A percentile compares a stretch with the other conserved stretches of the same genome.
Evolutionary conservation across 306 rosid genomes (phyloP).

Genomic region (Glycine soja): DNA sequence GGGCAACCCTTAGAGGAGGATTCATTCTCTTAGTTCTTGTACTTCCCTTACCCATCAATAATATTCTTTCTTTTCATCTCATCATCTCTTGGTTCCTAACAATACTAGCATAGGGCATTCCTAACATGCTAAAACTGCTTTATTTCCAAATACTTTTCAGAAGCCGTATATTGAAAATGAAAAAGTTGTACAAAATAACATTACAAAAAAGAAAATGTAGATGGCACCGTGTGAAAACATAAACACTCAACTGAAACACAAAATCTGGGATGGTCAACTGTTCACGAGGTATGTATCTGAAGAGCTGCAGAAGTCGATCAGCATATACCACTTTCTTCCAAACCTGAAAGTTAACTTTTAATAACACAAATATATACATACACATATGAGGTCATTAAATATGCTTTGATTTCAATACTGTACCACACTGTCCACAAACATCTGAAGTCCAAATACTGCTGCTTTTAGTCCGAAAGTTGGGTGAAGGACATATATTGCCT

Average conservation of each 20-base stretch:
- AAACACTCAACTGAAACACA: constrained; percentile 83
- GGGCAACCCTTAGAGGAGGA: too few species aligned
- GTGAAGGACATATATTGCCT: constrained; percentile 92
- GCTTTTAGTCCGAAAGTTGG: constrained; percentile 90
- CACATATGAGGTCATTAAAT: background rate
- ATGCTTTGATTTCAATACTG: constrained; percentile 39
- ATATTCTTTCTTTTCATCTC: too few species aligned
- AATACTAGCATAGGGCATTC: constrained; percentile 5
- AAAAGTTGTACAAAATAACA: background rate
- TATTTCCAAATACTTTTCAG: constrained; percentile 19
- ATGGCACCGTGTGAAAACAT: background rate
- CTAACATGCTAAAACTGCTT: constrained; percentile 15
- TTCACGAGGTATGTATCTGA: constrained; percentile 90
- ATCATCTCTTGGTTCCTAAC: too few species aligned
- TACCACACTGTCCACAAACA: constrained; percentile 83
- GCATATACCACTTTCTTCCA: constrained; percentile 93
- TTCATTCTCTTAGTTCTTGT: too few species aligned
- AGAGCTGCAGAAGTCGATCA: constrained; percentile 84
- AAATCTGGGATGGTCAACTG: constrained; percentile 92
- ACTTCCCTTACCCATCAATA: too few species aligned
- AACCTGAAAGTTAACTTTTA: constrained; percentile 54
- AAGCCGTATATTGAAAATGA: constrained; percentile 22
- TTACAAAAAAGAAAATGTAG: constrained; percentile 12
- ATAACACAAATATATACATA: constrained; percentile 16
- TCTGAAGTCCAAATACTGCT: constrained; percentile 74